These are phyloP conservation scores for Gyrodon lividus DNA, from an alignment of 768 basidiomycete genomes.

Conservation along the genomic window DNA sequence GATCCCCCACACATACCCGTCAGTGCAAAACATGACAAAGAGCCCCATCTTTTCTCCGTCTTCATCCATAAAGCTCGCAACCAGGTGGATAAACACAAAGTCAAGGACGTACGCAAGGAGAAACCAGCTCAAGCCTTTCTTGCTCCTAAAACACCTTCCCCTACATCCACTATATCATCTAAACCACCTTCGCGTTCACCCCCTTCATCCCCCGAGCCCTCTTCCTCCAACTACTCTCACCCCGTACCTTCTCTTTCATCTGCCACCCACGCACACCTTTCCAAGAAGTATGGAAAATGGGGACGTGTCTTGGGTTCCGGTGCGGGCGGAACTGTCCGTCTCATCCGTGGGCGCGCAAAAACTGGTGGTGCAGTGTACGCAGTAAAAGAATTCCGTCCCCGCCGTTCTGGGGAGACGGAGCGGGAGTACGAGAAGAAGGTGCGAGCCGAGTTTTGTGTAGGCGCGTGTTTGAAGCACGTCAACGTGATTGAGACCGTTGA, in stretches of 20 bases:
- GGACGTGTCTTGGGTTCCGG: conserved; percentile 93
- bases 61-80: conserved; percentile 38
- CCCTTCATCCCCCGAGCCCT: conserved; percentile 22
- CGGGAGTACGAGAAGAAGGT: conserved; percentile 99
- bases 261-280: conserved; percentile 84
- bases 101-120: conserved; percentile 4
- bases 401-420: conserved; percentile 83
- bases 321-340: conserved; percentile 96
- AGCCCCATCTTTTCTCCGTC: conserved; percentile 27
- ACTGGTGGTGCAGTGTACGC: conserved; percentile 85
- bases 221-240: conserved; percentile 27
- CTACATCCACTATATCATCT: conserved; percentile 27
- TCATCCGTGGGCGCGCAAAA: conserved; percentile 86
- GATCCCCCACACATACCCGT: conserved; percentile 9
- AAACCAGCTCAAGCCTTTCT: conserved; percentile 1
- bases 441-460: conserved; percentile 98
- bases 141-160: conserved; percentile 32
- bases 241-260: conserved; percentile 66
- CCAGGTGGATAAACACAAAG: conserved; percentile 24
- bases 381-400: conserved; percentile 96
- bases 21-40: conserved; percentile 20
- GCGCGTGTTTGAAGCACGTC: conserved; percentile 87
- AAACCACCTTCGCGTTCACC: conserved; percentile 30
- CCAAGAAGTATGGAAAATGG: conserved; percentile 99
- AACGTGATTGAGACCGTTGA: conserved; percentile 99